Base-by-base conservation (phyloP, 2,329 filamentous ascomycete species). In the Xylariaceae sp. region DNA sequence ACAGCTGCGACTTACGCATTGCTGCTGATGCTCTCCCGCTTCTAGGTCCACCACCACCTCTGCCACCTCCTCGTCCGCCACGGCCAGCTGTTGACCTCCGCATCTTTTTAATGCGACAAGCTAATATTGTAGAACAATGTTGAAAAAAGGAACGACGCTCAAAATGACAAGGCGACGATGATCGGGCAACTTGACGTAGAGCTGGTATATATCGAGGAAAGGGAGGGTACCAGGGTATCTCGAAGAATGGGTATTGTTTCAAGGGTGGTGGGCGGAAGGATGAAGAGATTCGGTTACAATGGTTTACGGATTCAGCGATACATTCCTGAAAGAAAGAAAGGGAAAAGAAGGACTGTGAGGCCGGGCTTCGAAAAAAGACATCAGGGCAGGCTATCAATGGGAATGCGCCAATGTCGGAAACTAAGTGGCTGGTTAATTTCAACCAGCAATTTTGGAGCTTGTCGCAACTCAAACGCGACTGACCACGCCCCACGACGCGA, bases 1-100 rank as follows among this genome's bases (percentile, higher is more conserved):
- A 47, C 40, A 74, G 26, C 78, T 69, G 61, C 73, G 69, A 65
- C 77, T 71, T 54, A 76, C 74, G 69, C 49, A 44, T 23, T 52
- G 62, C 63, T 53, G 57, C 65, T 19, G 62, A 56, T 20, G 52
- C 57, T 18, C 54, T 61, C 40, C 56, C 16, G 5, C 14, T 14
- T 3, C 32, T 37, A 16, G 6, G 32, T 40, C 63, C 55, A 20
- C 47, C 42, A 23, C 51, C 57, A 45, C 44, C 54, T 50, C 54
- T 51, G 7, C 45, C 50, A 21, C 16, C 64, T 43, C 49, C 55
- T 48, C 54, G 37, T 2, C 50, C 29, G 40, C 51, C 50, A 26
- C 56, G 56, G 9, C 64, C 62, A 29, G 20, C 23, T 14, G 41
- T 21, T 23, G 19, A 12, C 20, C 58, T 53, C 20, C 50, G 43